Evolutionary conservation across 1,284 basidiomycete species (phyloP).

Genomic region (Earliella scabrosa): DNA sequence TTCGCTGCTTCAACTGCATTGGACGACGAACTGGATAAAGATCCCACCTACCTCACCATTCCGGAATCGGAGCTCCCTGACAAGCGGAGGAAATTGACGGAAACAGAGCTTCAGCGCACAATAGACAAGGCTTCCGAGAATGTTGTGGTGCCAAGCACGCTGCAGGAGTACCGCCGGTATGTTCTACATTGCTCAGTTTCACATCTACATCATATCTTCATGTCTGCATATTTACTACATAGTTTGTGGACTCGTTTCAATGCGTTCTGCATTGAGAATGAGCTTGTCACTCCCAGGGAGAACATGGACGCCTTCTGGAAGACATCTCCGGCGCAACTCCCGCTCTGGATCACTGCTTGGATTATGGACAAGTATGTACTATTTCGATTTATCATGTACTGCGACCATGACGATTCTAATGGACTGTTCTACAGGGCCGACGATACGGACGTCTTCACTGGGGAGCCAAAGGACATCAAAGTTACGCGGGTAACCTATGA

Average conservation of each 20-base stretch:
- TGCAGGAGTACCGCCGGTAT: slow-evolving; percentile 19
- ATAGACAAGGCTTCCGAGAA: slow-evolving; percentile 19
- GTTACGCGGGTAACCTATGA: slow-evolving; percentile 15
- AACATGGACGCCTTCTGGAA: slow-evolving; percentile 5
- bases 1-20: too few species aligned
- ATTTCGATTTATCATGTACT: too few species aligned
- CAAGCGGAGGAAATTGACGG: too few species aligned
- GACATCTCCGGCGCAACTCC: slow-evolving; percentile 19
- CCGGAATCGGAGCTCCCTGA: too few species aligned
- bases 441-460: slow-evolving; percentile 23
- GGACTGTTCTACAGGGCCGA: too few species aligned
- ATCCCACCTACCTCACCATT: too few species aligned
- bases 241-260: slow-evolving; percentile 11
- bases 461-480: slow-evolving; percentile 15
- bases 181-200: too few species aligned
- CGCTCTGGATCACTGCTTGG: slow-evolving; percentile 26
- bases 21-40: too few species aligned
- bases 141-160: slow-evolving; percentile 16
- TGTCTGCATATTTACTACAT: not conserved
- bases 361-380: slow-evolving; percentile 26
- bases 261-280: slow-evolving; percentile 1
- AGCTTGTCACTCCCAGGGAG: not conserved
- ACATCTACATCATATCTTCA: too few species aligned
- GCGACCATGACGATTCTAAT: too few species aligned
- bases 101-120: too few species aligned